These are phyloP conservation scores for Pestalotiopsis sp. DNA, from an alignment of 2,329 filamentous ascomycete genomes.

Conservation along the genomic window DNA sequence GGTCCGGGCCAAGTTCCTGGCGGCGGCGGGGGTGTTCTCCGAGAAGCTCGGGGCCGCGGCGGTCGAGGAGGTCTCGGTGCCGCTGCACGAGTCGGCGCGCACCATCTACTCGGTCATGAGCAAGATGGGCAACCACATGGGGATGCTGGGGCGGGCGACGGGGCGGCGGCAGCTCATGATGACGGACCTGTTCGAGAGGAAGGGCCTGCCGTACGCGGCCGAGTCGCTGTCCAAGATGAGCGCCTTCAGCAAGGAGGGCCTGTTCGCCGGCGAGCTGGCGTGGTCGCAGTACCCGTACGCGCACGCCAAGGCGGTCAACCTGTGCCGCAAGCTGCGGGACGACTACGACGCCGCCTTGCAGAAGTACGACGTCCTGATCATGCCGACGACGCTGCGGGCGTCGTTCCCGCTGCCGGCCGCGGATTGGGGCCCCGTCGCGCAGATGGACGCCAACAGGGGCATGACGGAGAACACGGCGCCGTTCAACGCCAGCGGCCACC, in stretches of 20 bases:
- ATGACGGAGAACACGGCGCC: conserved; percentile 5
- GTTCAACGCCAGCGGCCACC: conserved; percentile 21
- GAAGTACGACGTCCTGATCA: conserved; percentile 26
- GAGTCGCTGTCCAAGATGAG: conserved; percentile 14
- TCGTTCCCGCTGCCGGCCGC: conserved; percentile 14
- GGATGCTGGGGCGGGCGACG: conserved; percentile 30
- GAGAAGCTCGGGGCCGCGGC: conserved; percentile 25
- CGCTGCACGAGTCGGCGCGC: conserved; percentile 26
- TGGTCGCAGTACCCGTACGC: conserved; percentile 10
- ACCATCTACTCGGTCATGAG: conserved; percentile 23
- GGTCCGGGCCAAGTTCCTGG: conserved; percentile 24
- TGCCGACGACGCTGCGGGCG: conserved; percentile 26
- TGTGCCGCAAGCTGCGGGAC: conserved; percentile 22
- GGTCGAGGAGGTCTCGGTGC: conserved; percentile 30
- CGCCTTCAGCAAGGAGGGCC: conserved; percentile 15
- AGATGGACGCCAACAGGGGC: conserved; percentile 14
- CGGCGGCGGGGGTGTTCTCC: conserved; percentile 26
- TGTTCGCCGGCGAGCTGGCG: conserved; percentile 13
- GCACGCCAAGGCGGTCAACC: conserved; percentile 26
- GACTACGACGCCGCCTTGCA: conserved; percentile 26
- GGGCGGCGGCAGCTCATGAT: conserved; percentile 23
- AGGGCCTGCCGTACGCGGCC: conserved; percentile 40
- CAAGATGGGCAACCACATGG: conserved; percentile 32
- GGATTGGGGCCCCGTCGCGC: neutral
- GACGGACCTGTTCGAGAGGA: conserved; percentile 35